Evolutionary conservation across 2,329 filamentous ascomycete species (phyloP), one percentile per base, ranked within the genome.

Genomic region (Whalleya microplaca): DNA sequence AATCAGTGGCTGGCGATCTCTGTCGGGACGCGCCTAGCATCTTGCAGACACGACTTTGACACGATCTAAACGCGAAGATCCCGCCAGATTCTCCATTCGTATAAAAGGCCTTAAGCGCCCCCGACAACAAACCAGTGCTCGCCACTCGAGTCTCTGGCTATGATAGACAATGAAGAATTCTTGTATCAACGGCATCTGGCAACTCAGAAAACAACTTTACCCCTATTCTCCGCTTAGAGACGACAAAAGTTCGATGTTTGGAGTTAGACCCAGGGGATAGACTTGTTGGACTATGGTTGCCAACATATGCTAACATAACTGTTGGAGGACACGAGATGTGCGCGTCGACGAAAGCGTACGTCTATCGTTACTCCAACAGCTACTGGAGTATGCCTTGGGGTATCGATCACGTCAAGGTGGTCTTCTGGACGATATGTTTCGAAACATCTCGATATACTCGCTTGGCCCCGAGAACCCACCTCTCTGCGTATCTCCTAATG

Each of bases 11-110:
- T 69, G 67, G 65, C 55, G 52, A 61, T 55, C 43, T 49, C 40
- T 59, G 45, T 50, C 14, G 9, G 40, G 55, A 58, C 65, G 63
- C 66, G 66, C 63, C 64, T 64, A 55, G 50, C 53, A 45, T 61
- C 49, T 51, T 53, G 43, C 56, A 55, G 61, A 61, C 67, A 63
- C 67, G 67, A 69, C 49, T 53, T 51, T 57, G 49, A 68, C 68
- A 68, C 68, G 68, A 70, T 66, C 66, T 64, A 69, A 54, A 65
- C 67, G 68, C 68, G 68, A 66, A 50, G 53, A 51, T 63, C 47
- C 56, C 62, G 56, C 59, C 56, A 48, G 16, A 62, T 63, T 51
- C 32, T 55, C 48, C 53, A 51, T 52, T 62, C 62, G 58, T 69
- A 69, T 71, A 71, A 71, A 66, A 29, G 12, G 46, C 42, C 47